Base-by-base conservation (phyloP, 352 stramenopile genomes). In the Aphanomyces cochlioides region DNA sequence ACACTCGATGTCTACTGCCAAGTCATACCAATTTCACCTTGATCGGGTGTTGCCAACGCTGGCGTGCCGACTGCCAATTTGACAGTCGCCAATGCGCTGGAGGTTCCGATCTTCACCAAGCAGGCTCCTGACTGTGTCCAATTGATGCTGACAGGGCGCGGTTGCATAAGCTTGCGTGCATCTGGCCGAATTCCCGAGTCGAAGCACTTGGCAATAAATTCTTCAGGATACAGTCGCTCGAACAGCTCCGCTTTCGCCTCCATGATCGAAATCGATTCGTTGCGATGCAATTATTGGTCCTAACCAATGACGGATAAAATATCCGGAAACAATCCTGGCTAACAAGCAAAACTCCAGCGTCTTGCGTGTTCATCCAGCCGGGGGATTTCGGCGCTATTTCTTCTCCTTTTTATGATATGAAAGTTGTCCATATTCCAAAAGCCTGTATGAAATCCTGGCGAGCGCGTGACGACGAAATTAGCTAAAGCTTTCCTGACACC, bases 61-160 rank as follows among this genome's bases (percentile, higher is more conserved):
- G 86, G 84, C 4, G 83, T 89, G 0, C 84, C 86, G 17, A 94
- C 86, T 0, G 86, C 83, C 50, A 94, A 74, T 61, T 92, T 90
- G 34, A 92, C 75, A 1, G 80, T 84, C 8, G 86, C 76, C 34
- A 94, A 70, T 19, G 91, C 84, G 4, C 83, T 87, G 69, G 86
- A 92, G 67, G 80, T 82, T 63, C 85, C 84, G 19, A 91, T 68
- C 56, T 90, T 89, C 36, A 94, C 84, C 43, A 94, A 81, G 21
- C 80, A 87, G 7, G 81, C 88, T 71, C 84, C 90, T 39, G 82
- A 76, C 2, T 83, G 79, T 4, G 83, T 90, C 40, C 85, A 77
- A 75, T 92, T 84, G 60, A 94, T 63, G 57, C 87, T 78, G 66
- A 90, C 79, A 13, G 76, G 10, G 12, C 86, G 83, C 15, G 73